phyloP scores from a whole-genome alignment of 2,329 filamentous ascomycete species.

The Xylaria sp. region DNA sequence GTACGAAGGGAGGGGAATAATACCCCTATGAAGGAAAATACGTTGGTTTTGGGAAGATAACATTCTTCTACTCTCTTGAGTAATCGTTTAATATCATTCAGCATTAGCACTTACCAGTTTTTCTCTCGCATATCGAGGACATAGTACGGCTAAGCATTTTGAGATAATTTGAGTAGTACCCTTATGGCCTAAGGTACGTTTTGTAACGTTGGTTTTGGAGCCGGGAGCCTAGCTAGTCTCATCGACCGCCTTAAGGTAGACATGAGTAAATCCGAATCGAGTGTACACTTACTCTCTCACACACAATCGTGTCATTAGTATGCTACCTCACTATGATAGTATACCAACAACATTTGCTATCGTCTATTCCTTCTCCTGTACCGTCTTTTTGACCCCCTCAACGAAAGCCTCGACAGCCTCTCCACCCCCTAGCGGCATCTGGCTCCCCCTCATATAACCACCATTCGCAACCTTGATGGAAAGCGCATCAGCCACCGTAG shows the following conservation, averaged over 20 bases:
- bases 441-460: slow-evolving; percentile 81
- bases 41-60: slow-evolving; percentile 8
- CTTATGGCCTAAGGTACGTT: background rate
- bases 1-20: background rate
- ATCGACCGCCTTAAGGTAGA: background rate
- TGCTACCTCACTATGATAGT: background rate
- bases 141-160: background rate
- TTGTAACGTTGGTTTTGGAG: background rate
- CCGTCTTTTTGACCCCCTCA: slow-evolving; percentile 83
- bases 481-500: slow-evolving; percentile 88
- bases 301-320: background rate
- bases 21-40: background rate
- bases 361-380: slow-evolving; percentile 65
- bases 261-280: background rate
- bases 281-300: background rate
- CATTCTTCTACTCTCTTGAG: slow-evolving; percentile 37
- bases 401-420: slow-evolving; percentile 93
- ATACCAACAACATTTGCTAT: background rate
- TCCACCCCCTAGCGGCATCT: slow-evolving; percentile 85
- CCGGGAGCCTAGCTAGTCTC: background rate
- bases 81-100: slow-evolving; percentile 40
- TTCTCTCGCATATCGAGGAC: background rate
- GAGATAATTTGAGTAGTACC: background rate
- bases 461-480: slow-evolving; percentile 83
- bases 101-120: slow-evolving; percentile 35